phyloP scores from a whole-genome alignment of 1,139 yeast genomes.

The Lodderomyces orthopsilosis region DNA sequence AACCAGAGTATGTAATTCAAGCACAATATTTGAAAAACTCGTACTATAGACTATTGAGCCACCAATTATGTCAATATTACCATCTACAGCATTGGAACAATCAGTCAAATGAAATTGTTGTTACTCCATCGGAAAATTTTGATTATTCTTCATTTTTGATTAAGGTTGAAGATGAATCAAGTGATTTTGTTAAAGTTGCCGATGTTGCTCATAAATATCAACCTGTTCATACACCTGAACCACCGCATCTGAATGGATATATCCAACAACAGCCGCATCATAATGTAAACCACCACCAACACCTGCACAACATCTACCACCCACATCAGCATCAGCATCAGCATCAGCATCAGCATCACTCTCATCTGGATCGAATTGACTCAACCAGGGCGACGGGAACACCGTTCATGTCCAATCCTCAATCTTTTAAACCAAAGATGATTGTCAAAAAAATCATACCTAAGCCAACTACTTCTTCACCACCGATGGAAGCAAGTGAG shows the following conservation, averaged over 20 bases:
- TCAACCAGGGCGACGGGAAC: background rate
- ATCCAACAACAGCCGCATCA: background rate
- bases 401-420: background rate
- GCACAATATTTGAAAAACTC: constrained; percentile 54
- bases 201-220: constrained; percentile 14
- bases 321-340: constrained; percentile 2
- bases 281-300: background rate
- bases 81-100: constrained; percentile 37
- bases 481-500: constrained; percentile 6
- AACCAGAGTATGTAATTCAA: constrained; percentile 19
- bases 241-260: constrained; percentile 1
- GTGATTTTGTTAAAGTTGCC: constrained; percentile 12
- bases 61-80: constrained; percentile 69
- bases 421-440: constrained; percentile 18
- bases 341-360: background rate
- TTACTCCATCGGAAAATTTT: constrained; percentile 18
- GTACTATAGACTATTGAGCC: constrained; percentile 62
- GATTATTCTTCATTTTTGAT: constrained; percentile 19
- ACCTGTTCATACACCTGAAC: constrained; percentile 8
- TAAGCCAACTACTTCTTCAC: constrained; percentile 4
- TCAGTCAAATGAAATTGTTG: constrained; percentile 26
- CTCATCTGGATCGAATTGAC: background rate
- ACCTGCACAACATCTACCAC: background rate
- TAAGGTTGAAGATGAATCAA: constrained; percentile 6
- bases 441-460: constrained; percentile 18